Base-by-base conservation (phyloP, 768 basidiomycete genomes). In the Pisolithus albus region DNA sequence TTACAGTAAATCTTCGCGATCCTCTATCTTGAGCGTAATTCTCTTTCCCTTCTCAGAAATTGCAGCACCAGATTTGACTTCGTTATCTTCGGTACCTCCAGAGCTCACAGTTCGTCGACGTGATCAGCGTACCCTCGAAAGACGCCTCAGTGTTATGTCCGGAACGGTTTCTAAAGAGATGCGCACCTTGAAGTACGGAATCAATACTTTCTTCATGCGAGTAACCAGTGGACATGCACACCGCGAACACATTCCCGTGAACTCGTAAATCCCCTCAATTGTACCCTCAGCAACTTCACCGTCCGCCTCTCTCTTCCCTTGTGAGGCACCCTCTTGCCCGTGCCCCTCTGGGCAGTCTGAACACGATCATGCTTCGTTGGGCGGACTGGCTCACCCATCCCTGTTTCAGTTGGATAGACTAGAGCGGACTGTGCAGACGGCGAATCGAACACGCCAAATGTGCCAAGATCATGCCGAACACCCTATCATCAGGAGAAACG, bases 51-150 rank as follows among this genome's bases (percentile, higher is more conserved):
- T 75, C 4, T 79, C 80, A 3, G 95, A 90, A 52, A 97, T 90
- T 1, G 94, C 93, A 2, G 84, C 72, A 19, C 94, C 92, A 5
- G 92, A 89, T 67, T 98, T 99, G 62, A 99, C 88, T 71, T 99
- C 96, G 61, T 94, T 98, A 69, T 99, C 96, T 52, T n/a, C 91
- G 79, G 69, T 98, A 99, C 1, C 96, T 95, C 67, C 96, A 99
- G 47, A 72, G 69, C 52, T 93, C 91, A 66, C 96, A 98, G 65
- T 96, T 96, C 5, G 94, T 94, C 23, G 95, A 95, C 93, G 96
- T 97, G 70, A 98, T 95, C 49, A 97, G 71, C 51, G 92, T 86
- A 59, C 98, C 93, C 94, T 96, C 49, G 4, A 19, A 16, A 23
- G 34, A 15, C 13, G 38, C 3, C 34, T 28, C 7, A 46, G 19